phyloP scores from a whole-genome alignment of 768 basidiomycete species.

The Rhodotorula diobovata region DNA sequence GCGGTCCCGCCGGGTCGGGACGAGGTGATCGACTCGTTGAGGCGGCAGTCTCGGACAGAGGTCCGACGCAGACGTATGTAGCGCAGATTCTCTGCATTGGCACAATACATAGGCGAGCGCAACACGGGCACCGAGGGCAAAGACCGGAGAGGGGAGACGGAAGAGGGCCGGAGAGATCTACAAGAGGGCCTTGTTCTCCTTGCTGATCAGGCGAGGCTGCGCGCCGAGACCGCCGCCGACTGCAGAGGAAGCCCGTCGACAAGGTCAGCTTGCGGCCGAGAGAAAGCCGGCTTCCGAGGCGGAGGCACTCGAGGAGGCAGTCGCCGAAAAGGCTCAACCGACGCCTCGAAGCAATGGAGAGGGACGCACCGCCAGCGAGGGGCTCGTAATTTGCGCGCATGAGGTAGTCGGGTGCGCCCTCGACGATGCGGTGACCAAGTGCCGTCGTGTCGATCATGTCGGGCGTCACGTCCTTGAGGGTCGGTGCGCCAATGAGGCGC shows the following conservation, averaged over 20 bases:
- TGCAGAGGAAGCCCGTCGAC: neutral
- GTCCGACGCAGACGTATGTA: no score
- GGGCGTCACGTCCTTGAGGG: conserved; percentile 70
- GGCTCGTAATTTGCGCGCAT: conserved; percentile 35
- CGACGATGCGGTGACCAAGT: conserved; percentile 8
- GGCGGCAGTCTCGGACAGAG: no score
- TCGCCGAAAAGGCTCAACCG: no score
- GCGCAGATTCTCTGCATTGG: no score
- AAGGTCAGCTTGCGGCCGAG: neutral
- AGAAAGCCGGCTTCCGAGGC: neutral
- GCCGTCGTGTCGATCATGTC: conserved; percentile 56
- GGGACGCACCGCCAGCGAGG: conserved; percentile 14
- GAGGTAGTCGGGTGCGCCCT: conserved; percentile 23
- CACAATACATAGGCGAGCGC: no score
- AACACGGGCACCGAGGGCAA: neutral
- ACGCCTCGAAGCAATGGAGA: no score
- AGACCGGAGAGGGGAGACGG: neutral
- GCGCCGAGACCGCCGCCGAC: conserved; percentile 37
- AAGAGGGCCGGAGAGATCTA: neutral
- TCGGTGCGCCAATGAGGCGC: conserved; percentile 80
- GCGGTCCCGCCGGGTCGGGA: no score
- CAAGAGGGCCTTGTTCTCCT: conserved; percentile 27
- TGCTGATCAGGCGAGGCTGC: conserved; percentile 30
- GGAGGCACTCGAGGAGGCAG: no score
- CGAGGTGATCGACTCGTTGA: no score